Evolutionary conservation across 2,329 filamentous ascomycete species (phyloP), one percentile per base, ranked within the genome.

Genomic region (Knufia fluminis): DNA sequence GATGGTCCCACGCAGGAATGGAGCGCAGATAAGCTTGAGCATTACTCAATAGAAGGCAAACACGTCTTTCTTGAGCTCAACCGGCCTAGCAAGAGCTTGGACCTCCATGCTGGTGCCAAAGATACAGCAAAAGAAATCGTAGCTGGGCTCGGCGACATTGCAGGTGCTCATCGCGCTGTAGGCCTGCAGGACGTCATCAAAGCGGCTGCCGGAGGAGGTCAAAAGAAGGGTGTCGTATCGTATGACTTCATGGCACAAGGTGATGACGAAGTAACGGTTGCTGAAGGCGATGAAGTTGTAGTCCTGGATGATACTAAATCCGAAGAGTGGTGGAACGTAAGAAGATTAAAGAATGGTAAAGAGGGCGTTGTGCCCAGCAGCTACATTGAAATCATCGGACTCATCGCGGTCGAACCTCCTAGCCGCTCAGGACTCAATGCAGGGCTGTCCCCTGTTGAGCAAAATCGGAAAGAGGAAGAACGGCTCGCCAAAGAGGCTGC

Each of bases 311-410:
- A 96, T 62, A 80, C 75, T 28, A 92, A 90, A 68, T 96, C 90
- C 54, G 89, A 96, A 52, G 92, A 98, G 64, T 98, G 92, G 92
- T 97, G 92, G 91, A 89, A 92, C 73, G 88, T 98, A 31, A 80
- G 86, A 52, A 80, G 90, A 31, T 63, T 96, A 55, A 94, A 89
- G 71, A 97, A 89, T 64, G 88, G 88, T 59, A 92, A 89, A 63
- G 88, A 96, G 69, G 92, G 92, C 33, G 92, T 98, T 22, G 90
- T 98, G 7, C 92, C 92, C 12, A 92, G 89, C 72, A 95, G 88
- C 68, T 98, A 97, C 62, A 83, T 98, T 59, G 91, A 98, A 66
- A 73, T 95, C 46, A 90, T 81, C 19, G 88, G 87, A 49, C 77
- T 78, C 10, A 66, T 83, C 20, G 65, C 76, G 7, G 68, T 76